Evolutionary conservation across 495 filamentous ascomycete species (phyloP), one percentile per base, ranked within the genome.

Genomic region (Annulohypoxylon stygium): DNA sequence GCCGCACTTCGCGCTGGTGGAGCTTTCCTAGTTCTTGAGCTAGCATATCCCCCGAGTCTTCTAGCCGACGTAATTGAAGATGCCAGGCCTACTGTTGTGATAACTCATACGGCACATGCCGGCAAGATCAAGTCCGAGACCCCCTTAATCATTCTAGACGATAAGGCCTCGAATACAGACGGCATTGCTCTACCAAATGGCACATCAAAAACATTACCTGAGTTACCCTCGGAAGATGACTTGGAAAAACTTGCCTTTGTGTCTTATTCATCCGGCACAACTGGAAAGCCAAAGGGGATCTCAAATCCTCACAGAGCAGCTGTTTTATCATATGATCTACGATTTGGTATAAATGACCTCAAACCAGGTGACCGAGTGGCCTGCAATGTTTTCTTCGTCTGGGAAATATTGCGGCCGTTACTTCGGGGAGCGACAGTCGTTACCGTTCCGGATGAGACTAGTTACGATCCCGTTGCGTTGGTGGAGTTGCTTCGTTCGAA

Each of bases 351-450:
- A 1, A 89, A 86, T 62, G 89, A 92, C 76, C 79, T 90, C 4
- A 78, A 84, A 25, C 89, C 88, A 0, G 88, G 89, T 2, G 90
- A 91, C 67, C 87, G 90, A 1, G 89, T 91, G 10, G 90, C 90
- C 18, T 92, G 90, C 74, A 92, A 92, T 84, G 90, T 91, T 20
- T 92, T 91, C 74, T 92, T 92, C 76, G 81, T 92, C 58, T 92
- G 90, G 90, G 90, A 92, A 68, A 91, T 91, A n/a, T 65, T 92
- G 30, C 87, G 90, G 10, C 90, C 90, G 10, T 81, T 92, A n/a
- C 69, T 92, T 53, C 84, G 90, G 23, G 90, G 90, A 74, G 90
- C 89, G 2, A 91, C 90, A 2, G 89, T 90, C 3, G 85, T 92
- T 5, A 82, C 84, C 0, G 89, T 92, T 11, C 89, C 90, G 0